Evolutionary conservation across 495 filamentous ascomycete genomes (phyloP).

Genomic region (Talaromyces adpressus): DNA sequence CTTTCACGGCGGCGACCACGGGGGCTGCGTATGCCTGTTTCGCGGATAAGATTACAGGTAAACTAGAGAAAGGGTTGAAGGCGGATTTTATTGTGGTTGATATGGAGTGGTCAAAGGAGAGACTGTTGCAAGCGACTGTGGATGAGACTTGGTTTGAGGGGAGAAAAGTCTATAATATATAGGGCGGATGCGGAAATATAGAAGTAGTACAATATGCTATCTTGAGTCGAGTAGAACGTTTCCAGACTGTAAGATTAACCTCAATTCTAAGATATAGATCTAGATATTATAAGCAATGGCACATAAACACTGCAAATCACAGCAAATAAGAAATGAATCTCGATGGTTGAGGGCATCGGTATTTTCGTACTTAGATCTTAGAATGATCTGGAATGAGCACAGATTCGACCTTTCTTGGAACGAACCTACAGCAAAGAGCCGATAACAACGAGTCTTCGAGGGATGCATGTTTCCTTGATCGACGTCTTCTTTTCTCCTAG

Average conservation of each 20-base stretch:
- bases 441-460: neutral
- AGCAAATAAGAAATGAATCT: neutral
- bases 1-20: conserved; percentile 46
- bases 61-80: conserved; percentile 37
- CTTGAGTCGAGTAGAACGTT: neutral
- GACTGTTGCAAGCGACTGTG: conserved; percentile 43
- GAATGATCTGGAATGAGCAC: neutral
- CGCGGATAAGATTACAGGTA: conserved; percentile 44
- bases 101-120: conserved; percentile 47
- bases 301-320: no score
- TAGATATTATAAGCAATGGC: no score
- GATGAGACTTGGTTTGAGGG: conserved; percentile 51
- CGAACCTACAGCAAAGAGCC: neutral
- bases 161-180: conserved; percentile 32
- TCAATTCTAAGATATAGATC: no score
- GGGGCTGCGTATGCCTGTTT: conserved; percentile 54
- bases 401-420: neutral
- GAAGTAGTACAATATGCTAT: neutral
- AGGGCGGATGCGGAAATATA: neutral
- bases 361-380: neutral
- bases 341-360: neutral
- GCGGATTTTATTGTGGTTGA: conserved; percentile 55
- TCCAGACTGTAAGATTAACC: neutral
- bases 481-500: neutral
- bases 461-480: neutral